Base-by-base conservation (phyloP, 192 early-diverging fungal species). In the Coemansia sp. region DNA sequence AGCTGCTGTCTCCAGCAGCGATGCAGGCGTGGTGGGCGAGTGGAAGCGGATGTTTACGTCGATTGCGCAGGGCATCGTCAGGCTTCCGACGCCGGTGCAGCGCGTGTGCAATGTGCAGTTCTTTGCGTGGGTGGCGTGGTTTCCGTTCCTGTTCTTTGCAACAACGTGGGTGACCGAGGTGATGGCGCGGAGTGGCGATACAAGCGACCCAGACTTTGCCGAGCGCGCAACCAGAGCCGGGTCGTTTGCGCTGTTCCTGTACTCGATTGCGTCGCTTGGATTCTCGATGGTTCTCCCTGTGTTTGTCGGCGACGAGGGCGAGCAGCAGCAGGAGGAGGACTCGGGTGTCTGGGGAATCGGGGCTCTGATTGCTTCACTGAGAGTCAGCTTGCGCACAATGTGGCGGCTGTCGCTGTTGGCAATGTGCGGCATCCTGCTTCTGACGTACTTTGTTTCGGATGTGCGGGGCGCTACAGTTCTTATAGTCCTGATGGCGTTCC, bases 111-210 rank as follows among this genome's bases (percentile, higher is more conserved):
- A 92, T 70, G 89, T 94, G 15, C 97, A 99, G 72, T 92, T 99
- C 56, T 95, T 95, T 85, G 89, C 92, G 26, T 99, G 95, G 95
- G 86, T 97, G 76, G 95, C 92, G n/a, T 95, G 95, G 93, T 99
- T 99, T 70, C 94, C 95, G 16, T 96, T 97, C 75, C 81, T 99
- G 37, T 98, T 97, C 76, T 99, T 96, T 78, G 89, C 91, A 21
- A 81, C 79, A 1, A 82, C 84, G 9, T 85, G 78, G 71, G 77
- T 85, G 43, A 79, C 74, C 32, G 78, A 76, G 57, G 61, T 78
- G 39, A 69, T 72, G 65, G 69, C 74, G 18, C 68, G 75, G 9
- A 70, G 63, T 2, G 80, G 45, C 37, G 64, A 72, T 38, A n/a
- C 70, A 10, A 54, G 13, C 19, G 80, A 74, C 58, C 70, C 75